Evolutionary conservation across 1,284 basidiomycete species (phyloP), one percentile per base, ranked within the genome.

Genomic region (Sanghuangporus weigelae): DNA sequence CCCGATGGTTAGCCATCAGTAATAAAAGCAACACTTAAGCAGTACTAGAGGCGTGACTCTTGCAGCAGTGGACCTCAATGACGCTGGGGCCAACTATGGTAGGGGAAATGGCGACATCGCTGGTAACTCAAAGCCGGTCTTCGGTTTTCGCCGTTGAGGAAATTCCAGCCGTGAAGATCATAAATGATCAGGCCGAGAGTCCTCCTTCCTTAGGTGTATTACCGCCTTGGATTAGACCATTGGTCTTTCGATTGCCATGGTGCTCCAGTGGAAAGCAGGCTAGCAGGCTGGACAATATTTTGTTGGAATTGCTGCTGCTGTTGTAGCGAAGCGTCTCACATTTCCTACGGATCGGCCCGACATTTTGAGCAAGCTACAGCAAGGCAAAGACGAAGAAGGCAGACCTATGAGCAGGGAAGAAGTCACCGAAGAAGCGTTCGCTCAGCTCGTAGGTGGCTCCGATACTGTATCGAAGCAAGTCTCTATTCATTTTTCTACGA

Each of bases 151-250:
- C 55, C 38, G 6, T 71, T 55, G 72, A 74, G 53, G 73, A 56
- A 38, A 14, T 36, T 10, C 90, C 92, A 2, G 94, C 93, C 12
- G 87, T 96, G 56, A 78, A 90, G 71, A 93, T 95, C 67, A 82
- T 97, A 62, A 96, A 96, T 74, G 89, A 89, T 65, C 89, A 95
- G 23, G 95, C 95, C 62, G 93, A 95, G 72, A 95, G 83, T 74
- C 90, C 89, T 2, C 91, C 91, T 55, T 87, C 92, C 0, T 86
- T 95, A 78, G 94, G 94, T 44, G 84, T 86, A 11, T 78, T 95
- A n/a, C 90, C 93, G 0, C 79, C 83, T 0, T 85, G 81, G 77
- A 84, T 87, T 79, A 83, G 91, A 42, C 90, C 91, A 0, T 76
- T 81, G 68, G 84, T 83, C 53, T 82, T 83, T 67, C 78, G 81